Percentiles rank a stretch among this genome's conserved stretches.
phyloP scores from a whole-genome alignment of 352 stramenopile genomes.

The Globisporangium ultimum region DNA sequence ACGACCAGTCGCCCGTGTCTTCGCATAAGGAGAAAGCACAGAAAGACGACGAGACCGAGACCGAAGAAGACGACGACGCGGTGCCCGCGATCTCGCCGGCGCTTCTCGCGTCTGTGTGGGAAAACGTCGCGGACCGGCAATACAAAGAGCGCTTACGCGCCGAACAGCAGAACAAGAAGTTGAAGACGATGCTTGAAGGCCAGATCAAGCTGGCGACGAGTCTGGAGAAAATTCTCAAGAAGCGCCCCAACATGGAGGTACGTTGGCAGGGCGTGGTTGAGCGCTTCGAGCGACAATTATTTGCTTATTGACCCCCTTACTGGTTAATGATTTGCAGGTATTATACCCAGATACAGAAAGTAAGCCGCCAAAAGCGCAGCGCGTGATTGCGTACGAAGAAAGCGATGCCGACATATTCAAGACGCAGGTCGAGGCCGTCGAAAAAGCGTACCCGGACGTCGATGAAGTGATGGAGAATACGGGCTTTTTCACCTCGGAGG shows the following conservation, averaged over 20 bases:
- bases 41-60: constrained; percentile 1
- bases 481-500: constrained; percentile 1
- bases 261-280: too few species aligned
- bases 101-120: constrained; percentile 22
- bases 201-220: constrained; percentile 25
- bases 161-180: constrained; percentile 25
- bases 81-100: constrained; percentile 17
- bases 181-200: constrained; percentile 26
- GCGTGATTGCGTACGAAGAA: constrained; percentile 10
- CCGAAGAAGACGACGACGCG: constrained; percentile 6
- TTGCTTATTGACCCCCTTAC: too few species aligned
- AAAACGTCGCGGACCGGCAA: constrained; percentile 25
- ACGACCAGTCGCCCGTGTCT: background rate
- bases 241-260: constrained; percentile 14
- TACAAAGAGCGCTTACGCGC: constrained; percentile 19
- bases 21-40: background rate
- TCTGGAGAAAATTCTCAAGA: constrained; percentile 20
- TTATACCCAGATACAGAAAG: constrained; percentile 7
- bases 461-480: constrained; percentile 3
- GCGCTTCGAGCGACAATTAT: too few species aligned
- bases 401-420: constrained; percentile 8
- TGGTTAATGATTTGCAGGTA: background rate
- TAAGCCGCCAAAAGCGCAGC: constrained; percentile 1
- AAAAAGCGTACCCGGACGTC: constrained; percentile 5
- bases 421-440: constrained; percentile 2